Evolutionary conservation across 2,329 filamentous ascomycete genomes (phyloP), one percentile per base, ranked within the genome.

Genomic region (Cyclaneusma minus): DNA sequence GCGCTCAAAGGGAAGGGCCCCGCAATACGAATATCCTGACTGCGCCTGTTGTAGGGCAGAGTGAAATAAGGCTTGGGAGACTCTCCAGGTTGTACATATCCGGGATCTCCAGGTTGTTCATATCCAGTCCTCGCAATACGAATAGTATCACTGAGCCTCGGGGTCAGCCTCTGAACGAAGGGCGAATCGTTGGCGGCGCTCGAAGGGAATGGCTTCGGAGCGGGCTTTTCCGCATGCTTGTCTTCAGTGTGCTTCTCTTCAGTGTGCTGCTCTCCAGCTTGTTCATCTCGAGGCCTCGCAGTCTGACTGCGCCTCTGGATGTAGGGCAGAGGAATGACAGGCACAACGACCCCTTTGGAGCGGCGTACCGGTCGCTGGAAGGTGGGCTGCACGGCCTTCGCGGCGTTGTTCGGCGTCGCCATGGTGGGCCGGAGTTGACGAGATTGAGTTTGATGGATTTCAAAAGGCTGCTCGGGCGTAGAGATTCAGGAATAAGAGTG

Each of bases 281-380:
- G 33, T 25, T 41, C 35, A 11, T 34, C 32, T 6, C 36, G 35
- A 16, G 35, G 31, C 15, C 35, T 30, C 20, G 35, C 28, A 14
- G 37, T 33, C 29, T 45, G 40, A 30, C 42, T 38, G 16, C 43
- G 44, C 31, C 42, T 44, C 29, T 43, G 43, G n/a, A 43, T 31
- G 24, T 47, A 47, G 7, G 41, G 34, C 18, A 49, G 35, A 13
- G 47, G 47, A 14, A 49, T 42, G 8, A 42, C 45, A 31, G 45
- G 47, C 6, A 44, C 35, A 29, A 49, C 5, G 35, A 28, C 29
- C 35, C 43, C 10, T 34, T 27, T 2, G 36, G 33, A n/a, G 35
- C 29, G n/a, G n/a, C n/a, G n/a, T n/a, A n/a, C n/a, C 24, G 40
- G 39, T 16, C 43, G 38, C 19, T 30, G 34, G 15, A 40, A 39